Conservation (phyloP, 176 grass and related monocot genomes). For the Oryza meyeriana region DNA sequence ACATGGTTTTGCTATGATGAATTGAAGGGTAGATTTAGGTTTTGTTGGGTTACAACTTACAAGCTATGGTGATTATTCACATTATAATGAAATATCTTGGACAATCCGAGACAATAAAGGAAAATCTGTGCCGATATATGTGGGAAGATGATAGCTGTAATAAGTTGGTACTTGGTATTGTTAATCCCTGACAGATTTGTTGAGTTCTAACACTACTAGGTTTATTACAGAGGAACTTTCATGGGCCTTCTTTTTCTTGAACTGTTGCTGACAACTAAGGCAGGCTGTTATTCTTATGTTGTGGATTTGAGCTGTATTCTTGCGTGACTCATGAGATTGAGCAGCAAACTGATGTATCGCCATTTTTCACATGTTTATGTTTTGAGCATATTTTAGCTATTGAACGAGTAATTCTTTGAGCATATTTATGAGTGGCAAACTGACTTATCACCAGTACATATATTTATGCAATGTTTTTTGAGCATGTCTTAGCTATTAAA, state of each 20-base stretch:
- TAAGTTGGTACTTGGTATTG: background rate
- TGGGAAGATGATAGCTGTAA: background rate
- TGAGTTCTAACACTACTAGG: background rate
- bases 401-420: background rate
- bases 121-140: background rate
- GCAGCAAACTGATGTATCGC: background rate
- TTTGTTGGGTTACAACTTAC: background rate
- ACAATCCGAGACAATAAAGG: background rate
- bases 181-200: background rate
- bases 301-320: background rate
- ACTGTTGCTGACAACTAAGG: background rate
- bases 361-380: background rate
- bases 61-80: background rate
- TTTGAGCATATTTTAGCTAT: background rate
- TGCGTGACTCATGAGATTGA: conserved; percentile 6
- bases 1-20: conserved; percentile 1
- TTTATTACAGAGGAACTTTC: conserved; percentile 6
- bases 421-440: background rate
- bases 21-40: conserved; percentile 11
- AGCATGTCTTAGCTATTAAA: background rate
- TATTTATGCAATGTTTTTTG: conserved; percentile 1
- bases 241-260: background rate
- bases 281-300: background rate
- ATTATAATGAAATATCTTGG: conserved; percentile 22
- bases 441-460: background rate